These are phyloP conservation scores for Acacia melanoxylon DNA, from an alignment of 306 rosid species.

Conservation along the genomic window DNA sequence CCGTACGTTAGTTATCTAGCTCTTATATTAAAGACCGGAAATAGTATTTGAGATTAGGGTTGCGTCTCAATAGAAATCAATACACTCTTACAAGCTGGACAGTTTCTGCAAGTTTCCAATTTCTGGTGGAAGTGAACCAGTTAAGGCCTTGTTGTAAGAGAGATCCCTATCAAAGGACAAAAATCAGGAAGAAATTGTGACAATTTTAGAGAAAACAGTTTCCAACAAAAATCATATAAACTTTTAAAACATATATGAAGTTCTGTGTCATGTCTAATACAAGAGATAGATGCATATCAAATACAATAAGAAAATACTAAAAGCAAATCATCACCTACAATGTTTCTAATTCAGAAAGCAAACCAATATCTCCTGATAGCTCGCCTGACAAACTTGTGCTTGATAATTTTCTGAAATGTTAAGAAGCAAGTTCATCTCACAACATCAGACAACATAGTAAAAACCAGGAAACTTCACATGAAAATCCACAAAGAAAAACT, in stretches of 20 bases:
- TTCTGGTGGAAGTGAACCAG: constrained; percentile 47
- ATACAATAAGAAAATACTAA: not conserved
- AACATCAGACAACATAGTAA: constrained; percentile 1
- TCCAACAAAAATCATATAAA: constrained; percentile 1
- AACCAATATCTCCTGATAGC: constrained; percentile 51
- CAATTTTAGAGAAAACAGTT: constrained; percentile 12
- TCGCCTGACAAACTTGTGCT: constrained; percentile 50
- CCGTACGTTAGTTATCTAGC: too few species aligned
- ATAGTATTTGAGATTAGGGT: not conserved
- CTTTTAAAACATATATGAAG: not conserved
- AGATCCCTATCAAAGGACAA: constrained; percentile 51
- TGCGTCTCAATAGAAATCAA: constrained; percentile 9
- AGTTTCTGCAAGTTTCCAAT: constrained; percentile 62
- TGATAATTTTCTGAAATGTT: constrained; percentile 47
- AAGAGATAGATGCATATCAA: not conserved
- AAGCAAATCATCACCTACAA: constrained; percentile 47
- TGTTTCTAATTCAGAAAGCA: constrained; percentile 45
- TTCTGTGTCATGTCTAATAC: not conserved
- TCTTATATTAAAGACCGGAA: too few species aligned
- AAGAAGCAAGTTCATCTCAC: constrained; percentile 22
- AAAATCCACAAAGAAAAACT: constrained; percentile 26
- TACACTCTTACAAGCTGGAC: constrained; percentile 46
- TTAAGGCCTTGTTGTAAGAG: constrained; percentile 52
- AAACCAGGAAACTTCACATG: constrained; percentile 18
- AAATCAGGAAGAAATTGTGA: constrained; percentile 13